Evolutionary conservation across 2,329 filamentous ascomycete genomes (phyloP).

Genomic region (Fusarium sp.): DNA sequence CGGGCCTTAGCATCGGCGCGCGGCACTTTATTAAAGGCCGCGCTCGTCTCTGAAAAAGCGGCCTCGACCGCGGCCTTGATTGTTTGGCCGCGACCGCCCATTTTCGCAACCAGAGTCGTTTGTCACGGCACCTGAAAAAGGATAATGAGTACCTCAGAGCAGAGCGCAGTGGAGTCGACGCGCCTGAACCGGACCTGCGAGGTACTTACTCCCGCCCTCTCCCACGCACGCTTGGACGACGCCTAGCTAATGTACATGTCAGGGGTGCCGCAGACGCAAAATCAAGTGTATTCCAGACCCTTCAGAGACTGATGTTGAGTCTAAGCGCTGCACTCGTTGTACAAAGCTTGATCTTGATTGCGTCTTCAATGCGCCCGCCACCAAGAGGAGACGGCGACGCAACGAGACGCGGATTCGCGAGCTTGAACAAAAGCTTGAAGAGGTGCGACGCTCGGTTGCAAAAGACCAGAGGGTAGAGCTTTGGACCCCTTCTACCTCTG

Average conservation of each 20-base stretch:
- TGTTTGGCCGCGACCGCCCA: conserved; percentile 13
- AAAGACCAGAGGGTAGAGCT: not conserved
- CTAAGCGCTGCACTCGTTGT: conserved; percentile 20
- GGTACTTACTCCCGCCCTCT: not conserved
- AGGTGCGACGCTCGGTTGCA: conserved; percentile 12
- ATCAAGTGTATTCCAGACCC: conserved; percentile 20
- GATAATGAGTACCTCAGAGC: conserved; percentile 11
- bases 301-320: not conserved
- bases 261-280: conserved; percentile 21
- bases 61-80: conserved; percentile 5
- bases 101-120: not conserved
- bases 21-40: conserved; percentile 26
- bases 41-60: conserved; percentile 12
- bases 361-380: conserved; percentile 21
- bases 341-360: conserved; percentile 25
- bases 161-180: not conserved
- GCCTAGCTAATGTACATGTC: conserved; percentile 2
- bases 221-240: not conserved
- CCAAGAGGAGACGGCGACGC: conserved; percentile 21
- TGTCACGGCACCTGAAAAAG: not conserved
- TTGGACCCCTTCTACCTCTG: not conserved
- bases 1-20: conserved; percentile 7
- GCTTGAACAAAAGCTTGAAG: conserved; percentile 26
- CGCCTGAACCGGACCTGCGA: conserved; percentile 17
- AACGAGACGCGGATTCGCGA: conserved; percentile 32